Conservation (phyloP, 306 rosid genomes). For the Pueraria montana region DNA sequence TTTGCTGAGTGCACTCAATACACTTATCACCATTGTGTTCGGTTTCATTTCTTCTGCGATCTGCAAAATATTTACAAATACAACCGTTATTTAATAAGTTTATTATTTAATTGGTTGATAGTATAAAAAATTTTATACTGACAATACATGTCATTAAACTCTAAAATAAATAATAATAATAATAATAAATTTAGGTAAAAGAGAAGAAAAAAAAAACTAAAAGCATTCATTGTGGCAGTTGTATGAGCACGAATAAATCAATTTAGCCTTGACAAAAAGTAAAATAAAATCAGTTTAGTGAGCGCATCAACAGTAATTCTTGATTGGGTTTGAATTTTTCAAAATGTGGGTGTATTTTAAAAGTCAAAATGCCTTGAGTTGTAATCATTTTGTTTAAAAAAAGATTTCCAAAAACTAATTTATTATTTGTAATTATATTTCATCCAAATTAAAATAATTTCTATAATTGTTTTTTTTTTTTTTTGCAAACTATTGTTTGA, state of each 20-base stretch:
- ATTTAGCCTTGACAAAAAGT: neutral
- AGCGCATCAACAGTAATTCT: neutral
- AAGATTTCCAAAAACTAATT: neutral
- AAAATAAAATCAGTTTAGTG: neutral
- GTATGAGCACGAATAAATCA: neutral
- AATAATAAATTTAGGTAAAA: no score
- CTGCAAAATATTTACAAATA: constrained; percentile 49
- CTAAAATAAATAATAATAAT: no score
- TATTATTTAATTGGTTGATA: no score
- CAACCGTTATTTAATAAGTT: no score
- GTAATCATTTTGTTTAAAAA: no score
- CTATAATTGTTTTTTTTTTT: neutral
- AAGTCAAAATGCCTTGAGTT: neutral
- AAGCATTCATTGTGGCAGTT: neutral
- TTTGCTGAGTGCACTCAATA: constrained; percentile 63
- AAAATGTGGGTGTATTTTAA: neutral
- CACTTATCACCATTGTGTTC: constrained; percentile 30
- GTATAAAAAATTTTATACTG: no score
- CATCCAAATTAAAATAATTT: neutral
- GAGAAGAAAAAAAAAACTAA: no score
- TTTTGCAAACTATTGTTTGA: neutral
- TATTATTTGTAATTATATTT: neutral
- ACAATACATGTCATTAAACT: no score
- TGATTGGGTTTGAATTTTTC: neutral
- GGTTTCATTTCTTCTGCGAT: constrained; percentile 85